These are phyloP conservation scores for Ephemerocybe angulata DNA, from an alignment of 768 basidiomycete genomes.

Conservation along the genomic window DNA sequence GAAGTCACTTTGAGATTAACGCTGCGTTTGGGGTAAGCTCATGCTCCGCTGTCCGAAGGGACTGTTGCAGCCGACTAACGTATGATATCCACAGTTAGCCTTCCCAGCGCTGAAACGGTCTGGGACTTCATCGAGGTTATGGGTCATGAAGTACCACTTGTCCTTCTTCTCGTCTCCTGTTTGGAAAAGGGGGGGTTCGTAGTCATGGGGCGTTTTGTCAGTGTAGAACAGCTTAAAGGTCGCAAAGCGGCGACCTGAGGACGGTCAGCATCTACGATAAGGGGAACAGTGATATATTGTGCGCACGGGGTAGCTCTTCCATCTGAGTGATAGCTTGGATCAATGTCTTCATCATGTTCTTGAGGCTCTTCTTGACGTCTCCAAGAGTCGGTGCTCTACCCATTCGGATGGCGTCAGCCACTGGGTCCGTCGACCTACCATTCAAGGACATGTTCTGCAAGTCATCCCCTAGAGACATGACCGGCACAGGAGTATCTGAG, in stretches of 20 bases:
- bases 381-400: slow-evolving; percentile 69
- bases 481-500: slow-evolving; percentile 54
- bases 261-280: background rate
- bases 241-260: slow-evolving; percentile 72
- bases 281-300: background rate
- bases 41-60: background rate
- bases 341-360: slow-evolving; percentile 75
- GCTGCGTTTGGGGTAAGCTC: slow-evolving; percentile 34
- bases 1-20: slow-evolving; percentile 72
- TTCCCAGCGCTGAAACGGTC: slow-evolving; percentile 69
- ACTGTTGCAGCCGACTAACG: slow-evolving; percentile 36
- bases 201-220: slow-evolving; percentile 72
- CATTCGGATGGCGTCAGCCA: slow-evolving; percentile 52
- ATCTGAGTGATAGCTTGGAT: slow-evolving; percentile 77
- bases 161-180: slow-evolving; percentile 69
- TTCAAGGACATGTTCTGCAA: slow-evolving; percentile 48
- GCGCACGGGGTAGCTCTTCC: slow-evolving; percentile 74
- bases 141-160: slow-evolving; percentile 81
- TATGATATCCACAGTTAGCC: slow-evolving; percentile 70
- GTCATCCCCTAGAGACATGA: slow-evolving; percentile 69
- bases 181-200: slow-evolving; percentile 80
- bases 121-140: slow-evolving; percentile 65
- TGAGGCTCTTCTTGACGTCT: slow-evolving; percentile 80
- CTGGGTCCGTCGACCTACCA: slow-evolving; percentile 45
- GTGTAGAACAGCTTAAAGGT: slow-evolving; percentile 87